phyloP scores from a whole-genome alignment of 352 stramenopile genomes.

The Phytophthora crassamura region DNA sequence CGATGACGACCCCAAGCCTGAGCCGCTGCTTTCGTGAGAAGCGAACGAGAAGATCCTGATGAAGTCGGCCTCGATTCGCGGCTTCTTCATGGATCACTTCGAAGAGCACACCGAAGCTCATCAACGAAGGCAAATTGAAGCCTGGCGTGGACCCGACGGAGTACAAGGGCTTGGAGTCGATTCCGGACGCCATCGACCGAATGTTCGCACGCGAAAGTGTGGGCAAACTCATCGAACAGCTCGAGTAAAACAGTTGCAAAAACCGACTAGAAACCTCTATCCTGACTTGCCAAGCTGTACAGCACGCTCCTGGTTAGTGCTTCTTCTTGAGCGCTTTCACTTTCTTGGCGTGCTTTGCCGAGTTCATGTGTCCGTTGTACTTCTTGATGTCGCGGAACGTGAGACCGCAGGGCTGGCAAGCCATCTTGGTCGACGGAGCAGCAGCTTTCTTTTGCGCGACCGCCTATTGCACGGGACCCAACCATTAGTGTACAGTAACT shows the following conservation, averaged over 20 bases:
- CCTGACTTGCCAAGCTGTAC: constrained; percentile 1
- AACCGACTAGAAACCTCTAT: constrained; percentile 6
- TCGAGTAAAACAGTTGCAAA: constrained; percentile 24
- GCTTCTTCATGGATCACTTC: constrained; percentile 45
- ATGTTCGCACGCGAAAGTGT: constrained; percentile 61
- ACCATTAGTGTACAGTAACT: neutral
- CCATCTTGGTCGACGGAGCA: constrained; percentile 28
- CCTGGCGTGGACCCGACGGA: constrained; percentile 39
- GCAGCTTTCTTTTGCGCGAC: constrained; percentile 25
- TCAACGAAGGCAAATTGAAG: constrained; percentile 54
- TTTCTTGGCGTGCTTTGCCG: constrained; percentile 81
- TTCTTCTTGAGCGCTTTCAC: constrained; percentile 71
- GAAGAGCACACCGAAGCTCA: constrained; percentile 39
- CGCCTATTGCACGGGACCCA: constrained; percentile 12
- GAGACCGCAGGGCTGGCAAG: constrained; percentile 63
- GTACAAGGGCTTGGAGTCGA: constrained; percentile 57
- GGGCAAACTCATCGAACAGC: constrained; percentile 71
- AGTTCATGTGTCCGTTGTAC: constrained; percentile 90
- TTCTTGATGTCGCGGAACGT: constrained; percentile 77
- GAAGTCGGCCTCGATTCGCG: constrained; percentile 45
- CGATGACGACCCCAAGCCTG: constrained; percentile 12
- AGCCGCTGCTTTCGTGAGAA: constrained; percentile 30
- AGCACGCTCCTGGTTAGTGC: too few relatives aligned
- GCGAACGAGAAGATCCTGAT: constrained; percentile 42
- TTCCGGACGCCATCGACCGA: constrained; percentile 56